These are phyloP conservation scores for Pyrrhoderma lamaoense DNA, from an alignment of 1,284 basidiomycete species.

Conservation along the genomic window DNA sequence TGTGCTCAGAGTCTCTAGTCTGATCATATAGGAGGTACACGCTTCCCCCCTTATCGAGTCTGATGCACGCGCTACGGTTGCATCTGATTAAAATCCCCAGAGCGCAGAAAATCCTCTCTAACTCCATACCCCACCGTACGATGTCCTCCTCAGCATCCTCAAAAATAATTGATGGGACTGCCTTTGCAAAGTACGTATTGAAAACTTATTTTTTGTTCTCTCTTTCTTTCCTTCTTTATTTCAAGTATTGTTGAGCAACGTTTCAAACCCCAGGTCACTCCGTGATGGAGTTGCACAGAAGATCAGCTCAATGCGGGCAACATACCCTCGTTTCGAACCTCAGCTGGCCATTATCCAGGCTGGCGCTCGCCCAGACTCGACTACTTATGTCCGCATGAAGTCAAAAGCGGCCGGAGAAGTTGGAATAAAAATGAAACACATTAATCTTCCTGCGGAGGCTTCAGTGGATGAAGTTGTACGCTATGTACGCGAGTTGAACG, in stretches of 20 bases:
- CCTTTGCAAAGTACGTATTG: slow-evolving; percentile 74
- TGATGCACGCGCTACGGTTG: neutral
- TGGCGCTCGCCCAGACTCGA: slow-evolving; percentile 85
- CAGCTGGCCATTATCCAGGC: slow-evolving; percentile 93
- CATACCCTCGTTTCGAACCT: slow-evolving; percentile 80
- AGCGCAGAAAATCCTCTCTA: slow-evolving; percentile 36
- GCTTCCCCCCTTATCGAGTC: no score
- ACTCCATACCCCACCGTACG: slow-evolving; percentile 34
- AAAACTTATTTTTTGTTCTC: slow-evolving; percentile 7
- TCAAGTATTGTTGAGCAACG: no score
- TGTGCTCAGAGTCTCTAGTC: no score
- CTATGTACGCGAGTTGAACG: slow-evolving; percentile 78
- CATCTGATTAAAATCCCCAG: slow-evolving; percentile 8
- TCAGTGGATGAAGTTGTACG: slow-evolving; percentile 74
- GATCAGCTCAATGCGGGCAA: slow-evolving; percentile 54
- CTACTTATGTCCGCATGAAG: slow-evolving; percentile 97
- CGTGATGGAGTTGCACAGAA: slow-evolving; percentile 64
- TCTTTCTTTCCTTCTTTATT: no score
- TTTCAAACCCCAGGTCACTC: slow-evolving; percentile 51
- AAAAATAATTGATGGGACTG: slow-evolving; percentile 81
- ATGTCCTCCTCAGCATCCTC: slow-evolving; percentile 25
- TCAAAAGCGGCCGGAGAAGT: slow-evolving; percentile 92
- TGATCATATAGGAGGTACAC: no score
- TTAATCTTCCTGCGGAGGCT: slow-evolving; percentile 66
- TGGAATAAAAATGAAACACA: slow-evolving; percentile 85